Conservation (phyloP, 2,329 filamentous ascomycete species). For the Colletotrichum sp. region DNA sequence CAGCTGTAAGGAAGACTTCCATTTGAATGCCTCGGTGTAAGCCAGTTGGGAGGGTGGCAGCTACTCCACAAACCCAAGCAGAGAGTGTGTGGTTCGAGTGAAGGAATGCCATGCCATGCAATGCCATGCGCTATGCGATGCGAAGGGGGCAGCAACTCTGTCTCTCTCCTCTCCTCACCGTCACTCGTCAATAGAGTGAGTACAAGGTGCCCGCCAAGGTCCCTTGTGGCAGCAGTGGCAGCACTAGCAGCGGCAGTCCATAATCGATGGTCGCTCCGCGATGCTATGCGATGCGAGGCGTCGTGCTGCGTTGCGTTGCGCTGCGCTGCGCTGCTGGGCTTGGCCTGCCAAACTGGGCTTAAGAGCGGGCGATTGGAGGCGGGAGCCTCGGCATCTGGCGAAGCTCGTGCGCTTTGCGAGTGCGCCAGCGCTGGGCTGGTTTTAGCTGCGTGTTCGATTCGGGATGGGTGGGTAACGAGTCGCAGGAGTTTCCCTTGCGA, state of each 20-base stretch:
- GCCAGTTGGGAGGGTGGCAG: not conserved
- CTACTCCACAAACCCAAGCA: not conserved
- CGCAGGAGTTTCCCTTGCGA: not conserved
- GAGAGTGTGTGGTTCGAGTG: not conserved
- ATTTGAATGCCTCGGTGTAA: constrained; percentile 10
- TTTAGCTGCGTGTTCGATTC: not conserved
- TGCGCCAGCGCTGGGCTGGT: not conserved
- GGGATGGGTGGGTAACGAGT: not conserved
- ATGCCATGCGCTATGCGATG: not conserved
- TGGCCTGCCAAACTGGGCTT: not conserved
- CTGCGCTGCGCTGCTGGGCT: not conserved
- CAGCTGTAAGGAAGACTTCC: not conserved
- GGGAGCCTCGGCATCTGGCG: constrained; percentile 15
- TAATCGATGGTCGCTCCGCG: not conserved
- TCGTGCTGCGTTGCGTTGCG: not conserved
- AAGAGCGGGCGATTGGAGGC: not conserved
- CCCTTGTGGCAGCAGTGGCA: not conserved
- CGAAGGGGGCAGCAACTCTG: not conserved
- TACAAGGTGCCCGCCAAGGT: not conserved
- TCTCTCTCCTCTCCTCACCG: not conserved
- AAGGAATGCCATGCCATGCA: not conserved
- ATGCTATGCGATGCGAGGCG: not conserved
- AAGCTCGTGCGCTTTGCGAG: constrained; percentile 15
- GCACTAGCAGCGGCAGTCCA: not conserved
- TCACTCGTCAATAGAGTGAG: not conserved